Percentiles rank a stretch among this genome's conserved stretches.
Conservation (phyloP, 2,329 filamentous ascomycete species). For the Hymenoscyphus linearis region DNA sequence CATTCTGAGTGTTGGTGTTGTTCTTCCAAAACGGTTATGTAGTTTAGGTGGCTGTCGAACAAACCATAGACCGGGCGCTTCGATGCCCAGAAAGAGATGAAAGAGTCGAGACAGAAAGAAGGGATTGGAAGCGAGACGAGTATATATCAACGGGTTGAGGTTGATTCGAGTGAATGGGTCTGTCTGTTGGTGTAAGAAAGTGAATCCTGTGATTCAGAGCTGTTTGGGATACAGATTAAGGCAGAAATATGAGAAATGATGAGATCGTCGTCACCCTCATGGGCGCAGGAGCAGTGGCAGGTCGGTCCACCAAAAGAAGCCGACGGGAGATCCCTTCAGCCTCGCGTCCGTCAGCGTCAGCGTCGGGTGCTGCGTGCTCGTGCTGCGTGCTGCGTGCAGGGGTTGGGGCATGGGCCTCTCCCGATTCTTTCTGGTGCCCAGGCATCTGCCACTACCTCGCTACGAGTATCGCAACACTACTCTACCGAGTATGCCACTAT, state of each 20-base stretch:
- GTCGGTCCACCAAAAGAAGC: neutral
- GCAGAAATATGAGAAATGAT: slow-evolving; percentile 1
- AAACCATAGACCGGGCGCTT: neutral
- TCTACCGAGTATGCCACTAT: no score
- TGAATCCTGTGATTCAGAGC: neutral
- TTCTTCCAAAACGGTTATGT: neutral
- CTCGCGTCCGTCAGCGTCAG: slow-evolving; percentile 14
- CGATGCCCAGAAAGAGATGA: neutral
- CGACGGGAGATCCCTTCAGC: slow-evolving; percentile 5
- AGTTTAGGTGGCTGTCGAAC: neutral
- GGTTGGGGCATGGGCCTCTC: neutral
- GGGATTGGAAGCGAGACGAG: neutral
- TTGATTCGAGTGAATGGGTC: neutral
- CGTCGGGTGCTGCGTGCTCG: no score
- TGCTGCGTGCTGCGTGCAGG: no score
- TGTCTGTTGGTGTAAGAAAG: neutral
- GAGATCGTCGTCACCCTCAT: slow-evolving; percentile 13
- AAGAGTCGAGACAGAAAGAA: neutral
- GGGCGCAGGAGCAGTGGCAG: slow-evolving; percentile 11
- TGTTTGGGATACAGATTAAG: neutral
- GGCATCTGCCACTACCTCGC: no score
- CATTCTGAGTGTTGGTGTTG: slow-evolving; percentile 11
- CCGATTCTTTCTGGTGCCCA: no score
- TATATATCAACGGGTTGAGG: neutral
- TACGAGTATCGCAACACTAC: no score